Conservation (phyloP, 1,284 basidiomycete species). For the Clitocybe nebularis region DNA sequence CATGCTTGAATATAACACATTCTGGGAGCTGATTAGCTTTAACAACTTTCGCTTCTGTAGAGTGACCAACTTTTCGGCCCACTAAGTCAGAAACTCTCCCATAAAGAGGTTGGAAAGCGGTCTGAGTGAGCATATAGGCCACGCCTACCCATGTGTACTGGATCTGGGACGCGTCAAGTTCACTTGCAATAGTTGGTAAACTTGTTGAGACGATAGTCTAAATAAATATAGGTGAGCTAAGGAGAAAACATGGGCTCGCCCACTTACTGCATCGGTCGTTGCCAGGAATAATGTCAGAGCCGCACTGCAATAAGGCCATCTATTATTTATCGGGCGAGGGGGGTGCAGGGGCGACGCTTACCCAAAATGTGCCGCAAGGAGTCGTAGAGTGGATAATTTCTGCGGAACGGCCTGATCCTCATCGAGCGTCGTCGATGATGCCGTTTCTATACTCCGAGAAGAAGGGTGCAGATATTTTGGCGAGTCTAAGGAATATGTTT, state of each 20-base stretch:
- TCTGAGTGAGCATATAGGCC: slow-evolving; percentile 78
- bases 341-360: slow-evolving; percentile 23
- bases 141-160: slow-evolving; percentile 84
- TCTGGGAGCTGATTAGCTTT: too few relatives aligned
- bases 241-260: slow-evolving; percentile 11
- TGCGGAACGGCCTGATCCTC: slow-evolving; percentile 14
- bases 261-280: slow-evolving; percentile 74
- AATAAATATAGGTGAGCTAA: slow-evolving; percentile 2
- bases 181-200: slow-evolving; percentile 69
- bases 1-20: slow-evolving; percentile 65
- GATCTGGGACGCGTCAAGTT: slow-evolving; percentile 57
- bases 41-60: too few relatives aligned
- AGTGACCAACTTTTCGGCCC: slow-evolving; percentile 59
- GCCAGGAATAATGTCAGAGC: slow-evolving; percentile 75
- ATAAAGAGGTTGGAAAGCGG: slow-evolving; percentile 76
- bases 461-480: slow-evolving; percentile 15
- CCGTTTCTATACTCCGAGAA: slow-evolving; percentile 18
- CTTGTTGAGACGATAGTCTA: slow-evolving; percentile 81
- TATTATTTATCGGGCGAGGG: slow-evolving; percentile 4
- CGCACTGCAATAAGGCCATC: slow-evolving; percentile 41
- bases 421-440: slow-evolving; percentile 22
- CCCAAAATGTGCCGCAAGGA: slow-evolving; percentile 56
- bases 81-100: slow-evolving; percentile 73
- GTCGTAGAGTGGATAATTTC: slow-evolving; percentile 41
- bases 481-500: slow-evolving; percentile 9